A percentile compares a stretch with the other conserved stretches of the same genome.
Evolutionary conservation across 257 asterid species (phyloP).

Genomic region (Ocimum tenuiflorum): DNA sequence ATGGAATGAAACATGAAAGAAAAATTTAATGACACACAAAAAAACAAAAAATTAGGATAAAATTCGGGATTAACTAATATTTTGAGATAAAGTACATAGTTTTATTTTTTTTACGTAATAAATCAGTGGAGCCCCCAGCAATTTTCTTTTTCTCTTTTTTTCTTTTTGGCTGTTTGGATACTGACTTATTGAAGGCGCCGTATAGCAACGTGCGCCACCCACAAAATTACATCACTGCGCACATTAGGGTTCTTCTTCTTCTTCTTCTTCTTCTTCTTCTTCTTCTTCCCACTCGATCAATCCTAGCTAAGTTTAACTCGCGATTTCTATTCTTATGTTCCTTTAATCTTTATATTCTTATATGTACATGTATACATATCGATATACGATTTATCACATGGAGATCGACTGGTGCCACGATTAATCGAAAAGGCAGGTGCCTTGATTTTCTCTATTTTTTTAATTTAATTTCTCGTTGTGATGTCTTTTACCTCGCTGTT

Average conservation of each 20-base stretch:
- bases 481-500: background rate
- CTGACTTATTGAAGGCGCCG: slow-evolving; percentile 32
- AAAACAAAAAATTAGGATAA: no score
- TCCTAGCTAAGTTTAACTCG: background rate
- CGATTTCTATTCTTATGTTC: background rate
- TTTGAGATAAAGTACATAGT: no score
- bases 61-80: no score
- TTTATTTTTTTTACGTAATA: no score
- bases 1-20: no score
- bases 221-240: slow-evolving; percentile 55
- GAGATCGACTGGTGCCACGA: slow-evolving; percentile 29
- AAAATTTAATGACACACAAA: no score
- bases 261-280: slow-evolving; percentile 15
- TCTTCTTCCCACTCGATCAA: slow-evolving; percentile 28
- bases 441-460: background rate
- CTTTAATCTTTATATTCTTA: background rate
- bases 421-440: slow-evolving; percentile 18
- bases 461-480: background rate
- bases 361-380: slow-evolving; percentile 12
- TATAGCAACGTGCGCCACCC: slow-evolving; percentile 63
- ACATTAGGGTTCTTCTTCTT: slow-evolving; percentile 66
- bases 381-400: slow-evolving; percentile 22
- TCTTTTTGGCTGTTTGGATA: slow-evolving; percentile 21
- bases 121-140: no score
- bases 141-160: no score